These are phyloP conservation scores for Aotearoamyces nothofagi DNA, from an alignment of 2,329 filamentous ascomycete genomes.

Conservation along the genomic window DNA sequence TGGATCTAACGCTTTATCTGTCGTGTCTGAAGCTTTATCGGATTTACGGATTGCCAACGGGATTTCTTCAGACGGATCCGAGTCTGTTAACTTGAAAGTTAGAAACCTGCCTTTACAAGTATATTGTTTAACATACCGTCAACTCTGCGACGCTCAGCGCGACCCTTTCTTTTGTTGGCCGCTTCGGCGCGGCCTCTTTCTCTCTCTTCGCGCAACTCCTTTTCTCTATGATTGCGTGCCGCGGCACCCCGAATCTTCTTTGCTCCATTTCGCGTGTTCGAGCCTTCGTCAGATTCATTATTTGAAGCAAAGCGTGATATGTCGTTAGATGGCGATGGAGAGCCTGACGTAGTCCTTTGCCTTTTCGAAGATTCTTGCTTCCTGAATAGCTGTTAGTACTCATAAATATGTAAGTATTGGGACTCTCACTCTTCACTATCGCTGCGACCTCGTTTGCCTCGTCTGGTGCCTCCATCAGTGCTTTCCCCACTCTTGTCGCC, in stretches of 20 bases:
- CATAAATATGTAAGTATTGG: too few species aligned
- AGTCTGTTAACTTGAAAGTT: conserved; percentile 37
- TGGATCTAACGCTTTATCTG: conserved; percentile 21
- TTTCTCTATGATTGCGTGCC: conserved; percentile 44
- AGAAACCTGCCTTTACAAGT: too few species aligned
- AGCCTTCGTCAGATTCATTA: conserved; percentile 61
- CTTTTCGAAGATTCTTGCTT: conserved; percentile 61
- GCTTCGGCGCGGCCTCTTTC: conserved; percentile 62
- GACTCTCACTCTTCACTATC: conserved; percentile 81
- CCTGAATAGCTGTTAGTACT: too few species aligned
- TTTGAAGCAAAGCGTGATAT: conserved; percentile 29
- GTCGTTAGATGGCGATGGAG: conserved; percentile 43
- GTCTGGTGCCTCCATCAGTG: conserved; percentile 37
- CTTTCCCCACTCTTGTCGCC: conserved; percentile 37
- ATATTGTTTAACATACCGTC: conserved; percentile 45
- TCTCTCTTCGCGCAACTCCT: conserved; percentile 55
- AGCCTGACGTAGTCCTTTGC: conserved; percentile 68
- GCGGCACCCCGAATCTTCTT: conserved; percentile 46
- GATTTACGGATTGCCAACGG: conserved; percentile 30
- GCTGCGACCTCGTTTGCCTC: conserved; percentile 72
- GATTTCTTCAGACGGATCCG: conserved; percentile 55
- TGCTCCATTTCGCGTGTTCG: conserved; percentile 30
- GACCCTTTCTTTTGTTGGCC: conserved; percentile 65
- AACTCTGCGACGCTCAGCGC: conserved; percentile 63
- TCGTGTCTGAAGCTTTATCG: conserved; percentile 16